Base-by-base conservation (phyloP, 257 asterid genomes). In the Lithospermum erythrorhizon region DNA sequence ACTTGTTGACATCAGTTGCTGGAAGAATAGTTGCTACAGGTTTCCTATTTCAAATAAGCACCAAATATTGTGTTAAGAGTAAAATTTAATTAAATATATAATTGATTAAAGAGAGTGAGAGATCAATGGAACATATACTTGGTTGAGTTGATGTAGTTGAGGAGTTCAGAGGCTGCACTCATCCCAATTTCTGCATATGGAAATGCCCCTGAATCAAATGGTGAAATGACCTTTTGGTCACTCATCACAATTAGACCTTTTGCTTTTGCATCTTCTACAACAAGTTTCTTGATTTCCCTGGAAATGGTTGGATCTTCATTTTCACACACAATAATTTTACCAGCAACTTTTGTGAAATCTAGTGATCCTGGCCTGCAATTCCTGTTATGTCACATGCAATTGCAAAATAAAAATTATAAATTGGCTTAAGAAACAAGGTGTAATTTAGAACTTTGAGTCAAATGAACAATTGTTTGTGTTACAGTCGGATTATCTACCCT, bases 281-380 rank as follows among this genome's bases (percentile, higher is more conserved):
- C 86, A 56, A 87, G 58, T 27, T 75, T 83, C 87, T 79, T 76
- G 52, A 79, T 73, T 72, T 51, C 67, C 61, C 84, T 77, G 5
- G 89, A 73, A 5, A 76, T 76, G 20, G 19, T 68, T 19, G 77
- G 69, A 49, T 65, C 75, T 18, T 83, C 81, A 18, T 76, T 73
- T 83, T 72, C 48, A 49, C 96, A 87, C 4, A 87, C 86, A 3
- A 87, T 64, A 14, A 87, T 76, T 73, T 83, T 87, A 3, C 93
- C 93, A 0, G 69, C 76, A 45, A 76, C 84, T 68, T 77, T 81
- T 30, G 58, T 73, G 9, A 67, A n/a, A 47, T 87, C 84, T 25
- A 87, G 29, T 3, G 96, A 76, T 21, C 93, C 95, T 7, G 89
- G 95, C 37, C 71, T 37, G 73, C 96, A 87, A 70, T 76, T 75